A percentile compares a stretch with the other conserved stretches of the same genome.
Conservation (phyloP, 495 filamentous ascomycete genomes). For the Penicillium roqueforti region DNA sequence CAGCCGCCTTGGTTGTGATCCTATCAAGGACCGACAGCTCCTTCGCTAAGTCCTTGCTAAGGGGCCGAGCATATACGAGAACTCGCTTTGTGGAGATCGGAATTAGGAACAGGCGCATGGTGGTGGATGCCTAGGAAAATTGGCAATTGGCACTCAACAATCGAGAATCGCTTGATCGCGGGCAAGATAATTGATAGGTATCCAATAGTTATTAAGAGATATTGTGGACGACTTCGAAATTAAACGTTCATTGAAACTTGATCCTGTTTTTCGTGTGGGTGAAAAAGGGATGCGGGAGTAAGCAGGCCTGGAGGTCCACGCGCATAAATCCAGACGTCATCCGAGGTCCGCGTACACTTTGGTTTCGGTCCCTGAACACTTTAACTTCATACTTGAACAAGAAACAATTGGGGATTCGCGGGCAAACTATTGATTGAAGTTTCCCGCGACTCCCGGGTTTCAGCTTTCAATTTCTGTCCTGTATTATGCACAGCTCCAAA, state of each 20-base stretch:
- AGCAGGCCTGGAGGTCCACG: slow-evolving; percentile 12
- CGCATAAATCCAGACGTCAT: slow-evolving; percentile 29
- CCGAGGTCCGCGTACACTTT: slow-evolving; percentile 9
- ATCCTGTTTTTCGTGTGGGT: not conserved
- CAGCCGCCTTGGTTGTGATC: slow-evolving; percentile 61
- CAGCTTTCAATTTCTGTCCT: not conserved
- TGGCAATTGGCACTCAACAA: not conserved
- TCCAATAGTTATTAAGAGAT: not conserved
- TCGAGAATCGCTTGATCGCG: not conserved
- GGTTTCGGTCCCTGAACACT: not conserved
- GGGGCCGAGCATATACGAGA: slow-evolving; percentile 87
- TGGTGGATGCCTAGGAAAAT: not conserved
- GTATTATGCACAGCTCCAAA: slow-evolving; percentile 18
- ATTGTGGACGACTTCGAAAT: not conserved
- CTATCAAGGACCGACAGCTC: slow-evolving; percentile 58
- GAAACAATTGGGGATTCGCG: slow-evolving; percentile 5
- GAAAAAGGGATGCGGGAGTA: slow-evolving; percentile 6
- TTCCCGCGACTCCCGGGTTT: slow-evolving; percentile 15
- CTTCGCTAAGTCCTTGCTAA: slow-evolving; percentile 44
- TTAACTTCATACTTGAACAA: not conserved
- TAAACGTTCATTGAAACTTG: not conserved
- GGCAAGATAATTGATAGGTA: not conserved
- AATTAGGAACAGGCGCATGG: slow-evolving; percentile 92
- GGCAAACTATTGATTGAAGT: slow-evolving; percentile 8
- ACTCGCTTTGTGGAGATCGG: slow-evolving; percentile 87